Percentiles rank a stretch among this genome's conserved stretches.
Conservation (phyloP, 2,329 filamentous ascomycete genomes). For the Fusarium veterinarium region DNA sequence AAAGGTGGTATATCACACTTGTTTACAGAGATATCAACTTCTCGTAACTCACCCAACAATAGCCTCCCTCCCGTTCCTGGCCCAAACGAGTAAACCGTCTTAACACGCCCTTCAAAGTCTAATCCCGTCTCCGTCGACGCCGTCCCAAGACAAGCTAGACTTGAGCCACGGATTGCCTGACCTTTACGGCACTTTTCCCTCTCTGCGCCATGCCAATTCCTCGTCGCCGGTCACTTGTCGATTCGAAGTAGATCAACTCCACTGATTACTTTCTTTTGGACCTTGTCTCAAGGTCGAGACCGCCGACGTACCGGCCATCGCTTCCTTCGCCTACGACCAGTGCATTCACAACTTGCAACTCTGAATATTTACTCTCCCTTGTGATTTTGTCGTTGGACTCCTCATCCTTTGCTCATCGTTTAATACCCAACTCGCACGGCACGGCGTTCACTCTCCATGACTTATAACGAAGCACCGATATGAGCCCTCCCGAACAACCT, state of each 20-base stretch:
- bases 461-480: conserved; percentile 47
- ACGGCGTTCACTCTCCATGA: conserved; percentile 36
- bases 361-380: conserved; percentile 3
- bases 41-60: not conserved
- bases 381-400: not conserved
- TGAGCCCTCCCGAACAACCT: conserved; percentile 48
- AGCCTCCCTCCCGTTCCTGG: conserved; percentile 19
- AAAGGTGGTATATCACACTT: not conserved
- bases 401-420: not conserved
- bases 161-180: conserved; percentile 31
- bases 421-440: conserved; percentile 7
- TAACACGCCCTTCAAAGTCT: conserved; percentile 27
- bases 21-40: conserved; percentile 1
- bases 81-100: conserved; percentile 15
- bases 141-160: conserved; percentile 38
- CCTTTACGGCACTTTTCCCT: conserved; percentile 27
- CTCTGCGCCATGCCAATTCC: conserved; percentile 41
- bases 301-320: conserved; percentile 13
- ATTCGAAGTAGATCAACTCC: conserved; percentile 33
- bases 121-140: conserved; percentile 36
- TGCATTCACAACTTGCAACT: conserved; percentile 21
- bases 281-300: conserved; percentile 29
- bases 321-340: conserved; percentile 17
- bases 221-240: conserved; percentile 33
- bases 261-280: conserved; percentile 20